phyloP scores from a whole-genome alignment of 2,329 filamentous ascomycete genomes.

The Botryotinia globosa region DNA sequence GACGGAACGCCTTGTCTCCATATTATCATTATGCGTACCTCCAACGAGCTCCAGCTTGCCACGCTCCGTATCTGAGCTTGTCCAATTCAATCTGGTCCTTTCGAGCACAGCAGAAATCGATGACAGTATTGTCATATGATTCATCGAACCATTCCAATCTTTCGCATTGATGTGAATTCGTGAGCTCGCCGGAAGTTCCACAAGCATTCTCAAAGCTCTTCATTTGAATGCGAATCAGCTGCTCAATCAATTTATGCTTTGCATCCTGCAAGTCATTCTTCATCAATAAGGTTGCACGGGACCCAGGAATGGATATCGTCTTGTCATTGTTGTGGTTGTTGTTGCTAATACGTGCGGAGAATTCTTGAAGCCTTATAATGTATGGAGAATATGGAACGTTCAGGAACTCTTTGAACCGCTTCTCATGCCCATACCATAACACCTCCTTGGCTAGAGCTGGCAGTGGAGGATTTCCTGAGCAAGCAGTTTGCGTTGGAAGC shows the following conservation, averaged over 20 bases:
- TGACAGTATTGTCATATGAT: neutral
- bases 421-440: conserved; percentile 1
- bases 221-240: neutral
- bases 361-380: neutral
- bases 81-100: conserved; percentile 1
- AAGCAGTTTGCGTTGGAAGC: neutral
- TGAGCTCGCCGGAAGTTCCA: neutral
- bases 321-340: neutral
- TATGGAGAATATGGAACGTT: conserved; percentile 3
- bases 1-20: neutral
- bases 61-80: neutral
- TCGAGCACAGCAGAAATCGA: neutral
- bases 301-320: neutral
- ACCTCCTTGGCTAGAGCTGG: conserved; percentile 1
- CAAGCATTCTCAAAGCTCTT: neutral
- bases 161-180: neutral
- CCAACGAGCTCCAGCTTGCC: conserved; percentile 10
- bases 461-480: neutral
- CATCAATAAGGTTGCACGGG: neutral
- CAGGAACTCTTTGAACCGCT: neutral
- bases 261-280: neutral
- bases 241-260: neutral
- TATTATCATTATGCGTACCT: neutral
- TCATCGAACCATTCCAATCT: neutral
- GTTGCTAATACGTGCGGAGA: neutral